phyloP scores from a whole-genome alignment of 2,329 filamentous ascomycete genomes.

The Zymoseptoria ardabiliae region DNA sequence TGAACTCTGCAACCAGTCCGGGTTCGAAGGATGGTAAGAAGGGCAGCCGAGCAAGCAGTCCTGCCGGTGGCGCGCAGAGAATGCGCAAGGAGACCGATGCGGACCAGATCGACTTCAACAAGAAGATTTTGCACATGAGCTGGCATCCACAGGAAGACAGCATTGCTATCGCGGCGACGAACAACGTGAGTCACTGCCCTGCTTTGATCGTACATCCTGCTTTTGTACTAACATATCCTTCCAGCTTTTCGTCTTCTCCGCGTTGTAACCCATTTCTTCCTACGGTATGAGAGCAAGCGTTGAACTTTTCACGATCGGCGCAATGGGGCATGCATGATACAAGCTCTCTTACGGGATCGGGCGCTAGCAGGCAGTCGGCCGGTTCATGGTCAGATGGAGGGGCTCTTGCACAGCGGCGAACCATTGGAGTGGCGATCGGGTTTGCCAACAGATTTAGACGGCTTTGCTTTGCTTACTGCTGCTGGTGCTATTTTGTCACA shows the following conservation, averaged over 20 bases:
- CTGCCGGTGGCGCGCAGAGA: slow-evolving; percentile 77
- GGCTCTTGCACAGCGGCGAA: slow-evolving; percentile 1
- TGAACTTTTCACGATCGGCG: slow-evolving; percentile 1
- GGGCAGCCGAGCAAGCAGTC: slow-evolving; percentile 81
- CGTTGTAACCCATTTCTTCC: slow-evolving; percentile 35
- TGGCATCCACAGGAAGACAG: slow-evolving; percentile 99
- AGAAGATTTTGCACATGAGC: slow-evolving; percentile 99
- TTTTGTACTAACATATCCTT: slow-evolving; percentile 11
- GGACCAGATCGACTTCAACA: slow-evolving; percentile 99
- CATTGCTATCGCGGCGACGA: slow-evolving; percentile 97
- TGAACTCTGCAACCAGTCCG: slow-evolving; percentile 73
- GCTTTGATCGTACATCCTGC: not conserved
- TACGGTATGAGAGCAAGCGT: slow-evolving; percentile 2
- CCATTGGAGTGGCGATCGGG: not conserved
- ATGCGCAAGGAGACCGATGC: slow-evolving; percentile 99
- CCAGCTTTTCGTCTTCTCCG: slow-evolving; percentile 51
- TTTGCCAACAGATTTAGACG: slow-evolving; percentile 2
- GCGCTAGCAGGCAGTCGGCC: not conserved
- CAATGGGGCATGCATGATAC: slow-evolving; percentile 4
- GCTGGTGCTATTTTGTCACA: not conserved
- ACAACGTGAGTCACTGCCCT: slow-evolving; percentile 67
- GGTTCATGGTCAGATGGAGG: not conserved
- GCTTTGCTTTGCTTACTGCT: not conserved
- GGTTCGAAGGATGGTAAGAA: slow-evolving; percentile 59
- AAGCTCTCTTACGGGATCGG: not conserved